phyloP scores from a whole-genome alignment of 306 rosid species.

The Corylus heterophylla region DNA sequence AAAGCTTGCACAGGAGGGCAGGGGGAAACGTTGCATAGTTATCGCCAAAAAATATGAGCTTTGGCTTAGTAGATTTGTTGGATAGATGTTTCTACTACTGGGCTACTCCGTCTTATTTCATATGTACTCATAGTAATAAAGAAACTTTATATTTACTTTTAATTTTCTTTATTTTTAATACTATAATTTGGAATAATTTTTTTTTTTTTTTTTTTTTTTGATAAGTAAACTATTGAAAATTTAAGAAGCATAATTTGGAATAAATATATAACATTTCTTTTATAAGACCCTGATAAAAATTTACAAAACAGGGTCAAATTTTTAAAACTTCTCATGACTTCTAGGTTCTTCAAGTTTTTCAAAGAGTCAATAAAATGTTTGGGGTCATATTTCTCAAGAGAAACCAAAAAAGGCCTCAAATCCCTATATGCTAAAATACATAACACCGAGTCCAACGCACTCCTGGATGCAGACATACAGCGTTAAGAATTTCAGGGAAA shows the following conservation, averaged over 20 bases:
- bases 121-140: not conserved
- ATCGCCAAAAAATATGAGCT: not conserved
- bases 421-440: not conserved
- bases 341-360: not conserved
- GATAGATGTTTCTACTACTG: not conserved
- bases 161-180: not conserved
- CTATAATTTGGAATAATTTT: not conserved
- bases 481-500: slow-evolving; percentile 4
- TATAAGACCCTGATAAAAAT: not conserved
- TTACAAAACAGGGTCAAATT: not conserved
- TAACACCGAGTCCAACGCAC: no score
- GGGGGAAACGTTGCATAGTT: not conserved
- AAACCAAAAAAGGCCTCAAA: not conserved
- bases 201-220: no score
- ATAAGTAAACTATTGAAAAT: no score
- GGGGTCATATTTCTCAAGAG: not conserved
- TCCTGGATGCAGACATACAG: not conserved
- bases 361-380: not conserved
- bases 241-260: not conserved
- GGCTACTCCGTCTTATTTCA: not conserved
- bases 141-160: not conserved
- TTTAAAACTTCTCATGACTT: not conserved
- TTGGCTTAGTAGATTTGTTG: not conserved
- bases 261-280: not conserved
- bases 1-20: not conserved